A percentile compares a stretch with the other conserved stretches of the same genome.
Conservation (phyloP, 2,329 filamentous ascomycete species). For the Fusarium mexicanum region DNA sequence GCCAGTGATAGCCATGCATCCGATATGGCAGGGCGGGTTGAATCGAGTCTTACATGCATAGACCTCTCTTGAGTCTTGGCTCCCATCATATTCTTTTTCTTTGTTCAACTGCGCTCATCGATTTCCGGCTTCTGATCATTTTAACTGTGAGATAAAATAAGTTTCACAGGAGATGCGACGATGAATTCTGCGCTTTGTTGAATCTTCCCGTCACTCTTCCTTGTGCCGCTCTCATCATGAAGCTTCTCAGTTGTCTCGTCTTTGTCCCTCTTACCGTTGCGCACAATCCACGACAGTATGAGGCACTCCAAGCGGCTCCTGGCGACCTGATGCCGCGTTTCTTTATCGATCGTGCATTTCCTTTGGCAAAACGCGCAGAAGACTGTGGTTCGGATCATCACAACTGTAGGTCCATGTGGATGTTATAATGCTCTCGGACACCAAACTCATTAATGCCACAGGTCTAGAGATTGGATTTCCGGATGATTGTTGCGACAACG, state of each 20-base stretch:
- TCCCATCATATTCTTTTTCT: slow-evolving; percentile 24
- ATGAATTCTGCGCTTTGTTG: slow-evolving; percentile 7
- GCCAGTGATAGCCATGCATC: slow-evolving; percentile 3
- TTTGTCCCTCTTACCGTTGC: slow-evolving; percentile 23
- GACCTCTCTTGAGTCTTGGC: slow-evolving; percentile 18
- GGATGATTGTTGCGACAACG: slow-evolving; percentile 55
- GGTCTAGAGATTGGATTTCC: slow-evolving; percentile 55
- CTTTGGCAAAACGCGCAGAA: slow-evolving; percentile 42
- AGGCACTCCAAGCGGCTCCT: slow-evolving; percentile 27
- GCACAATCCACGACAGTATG: slow-evolving; percentile 35
- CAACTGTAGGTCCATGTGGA: slow-evolving; percentile 43
- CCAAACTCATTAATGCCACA: slow-evolving; percentile 31
- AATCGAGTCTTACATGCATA: slow-evolving; percentile 34
- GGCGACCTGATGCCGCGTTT: slow-evolving; percentile 47
- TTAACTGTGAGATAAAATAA: background rate
- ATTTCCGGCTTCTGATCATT: background rate
- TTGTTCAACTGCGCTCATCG: slow-evolving; percentile 1
- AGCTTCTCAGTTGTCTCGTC: slow-evolving; percentile 13
- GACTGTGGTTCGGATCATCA: slow-evolving; percentile 44
- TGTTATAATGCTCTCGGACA: background rate
- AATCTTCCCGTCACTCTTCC: background rate
- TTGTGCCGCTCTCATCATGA: slow-evolving; percentile 30
- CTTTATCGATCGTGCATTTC: slow-evolving; percentile 42
- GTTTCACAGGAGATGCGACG: slow-evolving; percentile 5
- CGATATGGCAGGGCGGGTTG: background rate